phyloP scores from a whole-genome alignment of 805 yeast species.

The Cyberlindnera euphorbiiphila region DNA sequence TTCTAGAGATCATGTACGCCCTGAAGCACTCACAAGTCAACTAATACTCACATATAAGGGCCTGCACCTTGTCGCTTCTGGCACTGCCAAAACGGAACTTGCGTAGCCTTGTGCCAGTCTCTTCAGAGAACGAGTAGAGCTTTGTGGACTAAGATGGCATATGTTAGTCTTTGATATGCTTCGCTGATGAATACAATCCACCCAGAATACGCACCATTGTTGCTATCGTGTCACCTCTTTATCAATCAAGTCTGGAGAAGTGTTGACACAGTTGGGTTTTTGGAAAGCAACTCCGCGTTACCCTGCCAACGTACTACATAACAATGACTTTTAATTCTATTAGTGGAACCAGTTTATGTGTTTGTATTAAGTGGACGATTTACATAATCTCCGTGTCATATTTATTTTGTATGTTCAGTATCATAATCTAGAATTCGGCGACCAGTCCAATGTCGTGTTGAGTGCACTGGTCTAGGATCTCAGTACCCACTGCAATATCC shows the following conservation, averaged over 20 bases:
- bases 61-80: slow-evolving; percentile 57
- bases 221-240: too few relatives aligned
- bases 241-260: too few relatives aligned
- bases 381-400: too few relatives aligned
- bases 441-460: slow-evolving; percentile 29
- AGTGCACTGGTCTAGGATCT: slow-evolving; percentile 33
- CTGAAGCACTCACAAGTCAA: too few relatives aligned
- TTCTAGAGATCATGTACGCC: too few relatives aligned
- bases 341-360: too few relatives aligned
- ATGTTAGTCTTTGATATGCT: slow-evolving; percentile 1
- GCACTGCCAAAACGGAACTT: slow-evolving; percentile 75
- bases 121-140: slow-evolving; percentile 59
- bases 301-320: too few relatives aligned
- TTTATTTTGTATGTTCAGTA: too few relatives aligned
- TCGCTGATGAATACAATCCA: too few relatives aligned
- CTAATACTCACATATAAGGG: slow-evolving; percentile 49
- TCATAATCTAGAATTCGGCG: slow-evolving; percentile 14
- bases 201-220: slow-evolving; percentile 5
- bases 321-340: too few relatives aligned
- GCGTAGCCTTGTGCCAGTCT: slow-evolving; percentile 54
- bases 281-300: background rate
- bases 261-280: too few relatives aligned
- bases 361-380: too few relatives aligned
- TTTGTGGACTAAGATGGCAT: slow-evolving; percentile 37
- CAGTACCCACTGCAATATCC: slow-evolving; percentile 54